Evolutionary conservation across 116 monocot species (phyloP).

Genomic region (Cymodocea nodosa): DNA sequence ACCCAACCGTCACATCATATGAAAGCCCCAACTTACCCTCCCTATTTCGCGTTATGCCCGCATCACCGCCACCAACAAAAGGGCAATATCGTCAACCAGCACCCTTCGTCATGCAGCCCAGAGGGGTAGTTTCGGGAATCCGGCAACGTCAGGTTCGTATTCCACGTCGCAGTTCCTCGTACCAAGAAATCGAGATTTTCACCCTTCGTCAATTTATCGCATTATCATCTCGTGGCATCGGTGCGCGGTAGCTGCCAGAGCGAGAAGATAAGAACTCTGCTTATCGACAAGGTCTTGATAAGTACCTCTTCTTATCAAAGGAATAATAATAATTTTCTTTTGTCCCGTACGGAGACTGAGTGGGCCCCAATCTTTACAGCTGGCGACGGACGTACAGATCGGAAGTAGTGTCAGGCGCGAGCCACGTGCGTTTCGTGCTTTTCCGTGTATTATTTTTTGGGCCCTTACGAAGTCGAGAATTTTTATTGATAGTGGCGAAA

Average conservation of each 20-base stretch:
- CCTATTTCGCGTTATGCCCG: neutral
- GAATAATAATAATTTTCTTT: neutral
- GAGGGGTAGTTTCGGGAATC: neutral
- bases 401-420: too few species aligned
- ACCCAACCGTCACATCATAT: neutral
- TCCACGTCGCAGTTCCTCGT: conserved; percentile 2
- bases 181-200: neutral
- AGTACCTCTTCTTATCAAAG: neutral
- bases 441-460: too few species aligned
- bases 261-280: neutral
- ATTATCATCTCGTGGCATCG: too few species aligned
- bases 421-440: too few species aligned
- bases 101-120: neutral
- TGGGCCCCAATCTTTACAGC: too few species aligned
- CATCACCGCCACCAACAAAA: neutral
- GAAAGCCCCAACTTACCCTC: neutral
- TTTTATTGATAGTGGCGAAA: too few species aligned
- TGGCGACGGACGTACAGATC: too few species aligned
- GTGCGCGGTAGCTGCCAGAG: neutral
- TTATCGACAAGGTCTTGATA: neutral
- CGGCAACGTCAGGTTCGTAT: too few species aligned
- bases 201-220: too few species aligned
- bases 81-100: neutral
- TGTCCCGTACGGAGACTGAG: too few species aligned
- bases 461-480: too few species aligned